These are phyloP conservation scores for Aspergillus taichungensis DNA, from an alignment of 495 filamentous ascomycete genomes.

Conservation along the genomic window DNA sequence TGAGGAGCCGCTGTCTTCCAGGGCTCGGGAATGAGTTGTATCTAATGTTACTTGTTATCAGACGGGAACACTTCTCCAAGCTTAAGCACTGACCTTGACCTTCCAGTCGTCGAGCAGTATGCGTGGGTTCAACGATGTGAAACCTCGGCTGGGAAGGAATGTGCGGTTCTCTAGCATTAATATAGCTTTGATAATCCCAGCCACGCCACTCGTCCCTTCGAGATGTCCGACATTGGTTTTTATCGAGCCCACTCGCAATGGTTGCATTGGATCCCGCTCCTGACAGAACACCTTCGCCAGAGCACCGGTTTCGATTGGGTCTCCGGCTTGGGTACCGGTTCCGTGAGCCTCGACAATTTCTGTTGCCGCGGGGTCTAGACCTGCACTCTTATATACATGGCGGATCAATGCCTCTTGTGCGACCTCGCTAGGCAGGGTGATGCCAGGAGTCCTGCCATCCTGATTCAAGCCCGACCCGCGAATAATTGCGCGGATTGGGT, in stretches of 20 bases:
- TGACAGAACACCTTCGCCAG: slow-evolving; percentile 20
- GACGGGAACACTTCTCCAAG: neutral
- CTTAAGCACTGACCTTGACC: slow-evolving; percentile 11
- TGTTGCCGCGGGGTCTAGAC: slow-evolving; percentile 19
- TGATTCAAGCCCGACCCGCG: slow-evolving; percentile 27
- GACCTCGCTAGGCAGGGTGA: slow-evolving; percentile 45
- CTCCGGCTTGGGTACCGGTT: slow-evolving; percentile 50
- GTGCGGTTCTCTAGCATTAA: slow-evolving; percentile 21
- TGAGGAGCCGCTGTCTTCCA: slow-evolving; percentile 17
- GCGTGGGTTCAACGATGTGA: slow-evolving; percentile 27
- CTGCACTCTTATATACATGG: slow-evolving; percentile 36
- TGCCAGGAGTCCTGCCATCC: slow-evolving; percentile 39
- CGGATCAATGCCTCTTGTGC: slow-evolving; percentile 48
- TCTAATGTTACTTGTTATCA: neutral
- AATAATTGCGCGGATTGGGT: slow-evolving; percentile 29
- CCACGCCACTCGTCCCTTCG: slow-evolving; percentile 34
- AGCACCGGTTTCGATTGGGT: slow-evolving; percentile 51
- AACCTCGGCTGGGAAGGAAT: slow-evolving; percentile 23
- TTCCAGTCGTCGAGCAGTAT: slow-evolving; percentile 23
- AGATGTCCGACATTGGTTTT: slow-evolving; percentile 40
- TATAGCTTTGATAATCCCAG: slow-evolving; percentile 31
- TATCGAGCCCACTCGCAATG: slow-evolving; percentile 22
- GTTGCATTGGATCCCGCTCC: neutral
- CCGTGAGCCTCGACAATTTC: slow-evolving; percentile 25
- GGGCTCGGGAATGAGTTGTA: slow-evolving; percentile 7